phyloP scores from a whole-genome alignment of 2,329 filamentous ascomycete genomes.

The Fusarium kyushuense region DNA sequence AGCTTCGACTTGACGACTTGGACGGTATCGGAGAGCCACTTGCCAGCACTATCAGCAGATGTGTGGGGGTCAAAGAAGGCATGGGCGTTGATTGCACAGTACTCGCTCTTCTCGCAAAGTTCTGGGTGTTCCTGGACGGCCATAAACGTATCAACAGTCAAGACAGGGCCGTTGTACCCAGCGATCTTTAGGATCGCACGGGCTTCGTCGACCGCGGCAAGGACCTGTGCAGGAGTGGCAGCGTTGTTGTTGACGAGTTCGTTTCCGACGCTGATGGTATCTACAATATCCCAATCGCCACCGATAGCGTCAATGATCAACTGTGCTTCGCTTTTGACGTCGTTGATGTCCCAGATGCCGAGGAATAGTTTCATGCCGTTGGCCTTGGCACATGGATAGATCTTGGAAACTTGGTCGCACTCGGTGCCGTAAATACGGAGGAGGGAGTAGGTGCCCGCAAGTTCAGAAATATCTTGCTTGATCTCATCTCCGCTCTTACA shows the following conservation, averaged over 20 bases:
- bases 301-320: conserved; percentile 70
- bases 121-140: conserved; percentile 74
- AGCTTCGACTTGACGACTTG: conserved; percentile 57
- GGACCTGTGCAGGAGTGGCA: conserved; percentile 65
- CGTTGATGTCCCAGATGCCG: conserved; percentile 75
- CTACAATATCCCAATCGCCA: conserved; percentile 75
- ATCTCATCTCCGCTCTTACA: conserved; percentile 78
- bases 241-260: conserved; percentile 78
- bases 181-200: conserved; percentile 67
- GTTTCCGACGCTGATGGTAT: conserved; percentile 83
- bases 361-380: conserved; percentile 78
- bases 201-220: conserved; percentile 68
- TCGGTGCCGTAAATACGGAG: conserved; percentile 85
- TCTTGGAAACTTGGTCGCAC: conserved; percentile 76
- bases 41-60: conserved; percentile 70
- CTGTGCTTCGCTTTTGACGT: conserved; percentile 68
- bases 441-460: conserved; percentile 66
- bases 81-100: conserved; percentile 85
- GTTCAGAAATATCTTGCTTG: conserved; percentile 70
- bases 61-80: conserved; percentile 82
- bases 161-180: conserved; percentile 79
- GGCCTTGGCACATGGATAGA: conserved; percentile 72
- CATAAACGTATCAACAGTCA: conserved; percentile 83
- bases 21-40: conserved; percentile 72
- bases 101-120: conserved; percentile 80